These are phyloP conservation scores for Shiraia sp. DNA, from an alignment of 2,329 filamentous ascomycete species.

Conservation along the genomic window DNA sequence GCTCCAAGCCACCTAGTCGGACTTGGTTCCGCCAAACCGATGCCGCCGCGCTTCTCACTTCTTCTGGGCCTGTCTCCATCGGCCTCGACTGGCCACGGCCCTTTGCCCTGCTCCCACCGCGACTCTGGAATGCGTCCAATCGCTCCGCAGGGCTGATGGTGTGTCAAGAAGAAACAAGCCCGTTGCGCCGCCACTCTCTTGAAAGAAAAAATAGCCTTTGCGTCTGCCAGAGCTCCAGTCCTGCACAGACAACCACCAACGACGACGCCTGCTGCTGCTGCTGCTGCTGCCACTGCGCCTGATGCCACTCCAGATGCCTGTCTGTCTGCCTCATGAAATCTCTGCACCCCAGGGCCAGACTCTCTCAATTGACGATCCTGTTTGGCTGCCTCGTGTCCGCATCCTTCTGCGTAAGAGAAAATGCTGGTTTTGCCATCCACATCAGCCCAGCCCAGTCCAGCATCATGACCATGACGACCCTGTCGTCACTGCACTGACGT, in stretches of 20 bases:
- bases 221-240: too few species aligned
- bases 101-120: conserved; percentile 7
- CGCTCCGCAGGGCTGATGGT: conserved; percentile 21
- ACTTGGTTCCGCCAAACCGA: conserved; percentile 21
- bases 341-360: conserved; percentile 17
- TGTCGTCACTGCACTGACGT: conserved; percentile 6
- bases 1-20: conserved; percentile 12
- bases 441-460: too few species aligned
- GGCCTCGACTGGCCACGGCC: conserved; percentile 26
- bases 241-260: too few species aligned
- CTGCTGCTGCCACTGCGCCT: too few species aligned
- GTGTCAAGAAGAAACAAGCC: conserved; percentile 7
- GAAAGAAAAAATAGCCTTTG: too few species aligned
- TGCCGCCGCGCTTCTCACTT: conserved; percentile 18
- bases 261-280: too few species aligned
- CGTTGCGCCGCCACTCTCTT: conserved; percentile 11
- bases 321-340: conserved; percentile 22
- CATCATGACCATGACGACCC: conserved; percentile 13
- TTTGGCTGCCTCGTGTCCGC: conserved; percentile 16
- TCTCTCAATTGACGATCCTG: too few species aligned
- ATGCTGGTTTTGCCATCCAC: conserved; percentile 11
- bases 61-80: conserved; percentile 20
- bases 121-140: neutral
- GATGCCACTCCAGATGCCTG: conserved; percentile 23
- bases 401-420: conserved; percentile 29